These are phyloP conservation scores for Colletotrichum limetticola DNA, from an alignment of 2,329 filamentous ascomycete species.

Conservation along the genomic window DNA sequence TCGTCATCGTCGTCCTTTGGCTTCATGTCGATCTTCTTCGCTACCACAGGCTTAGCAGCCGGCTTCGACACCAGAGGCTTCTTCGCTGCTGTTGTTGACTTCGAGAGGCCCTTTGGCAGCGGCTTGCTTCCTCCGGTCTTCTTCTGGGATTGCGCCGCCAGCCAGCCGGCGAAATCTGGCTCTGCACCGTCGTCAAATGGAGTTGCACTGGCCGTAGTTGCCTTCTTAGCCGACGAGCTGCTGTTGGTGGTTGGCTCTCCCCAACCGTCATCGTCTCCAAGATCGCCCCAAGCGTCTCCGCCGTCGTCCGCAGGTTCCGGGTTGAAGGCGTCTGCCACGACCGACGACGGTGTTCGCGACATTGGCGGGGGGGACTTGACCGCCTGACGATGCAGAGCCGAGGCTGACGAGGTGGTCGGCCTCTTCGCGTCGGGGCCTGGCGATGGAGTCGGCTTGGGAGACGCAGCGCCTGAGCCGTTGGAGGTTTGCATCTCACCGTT, in stretches of 20 bases:
- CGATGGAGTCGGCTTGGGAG: conserved; percentile 53
- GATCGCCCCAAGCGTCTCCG: conserved; percentile 81
- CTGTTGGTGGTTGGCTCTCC: conserved; percentile 46
- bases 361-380: conserved; percentile 61
- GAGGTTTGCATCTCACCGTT: conserved; percentile 84
- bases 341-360: conserved; percentile 60
- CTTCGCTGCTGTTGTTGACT: conserved; percentile 55
- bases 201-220: conserved; percentile 49
- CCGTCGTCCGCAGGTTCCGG: conserved; percentile 69
- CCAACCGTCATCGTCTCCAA: conserved; percentile 65
- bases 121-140: conserved; percentile 72
- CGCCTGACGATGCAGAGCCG: conserved; percentile 69
- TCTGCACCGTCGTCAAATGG: conserved; percentile 87
- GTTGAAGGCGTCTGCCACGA: conserved; percentile 61
- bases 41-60: conserved; percentile 52
- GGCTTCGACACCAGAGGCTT: conserved; percentile 51
- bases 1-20: conserved; percentile 71
- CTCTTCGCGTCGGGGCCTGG: conserved; percentile 51
- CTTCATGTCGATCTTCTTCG: conserved; percentile 77
- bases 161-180: conserved; percentile 95
- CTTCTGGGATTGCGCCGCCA: conserved; percentile 84
- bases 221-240: conserved; percentile 42
- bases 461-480: conserved; percentile 54
- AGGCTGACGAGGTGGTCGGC: conserved; percentile 62
- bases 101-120: conserved; percentile 85